Conservation (phyloP, 2,329 filamentous ascomycete genomes). For the Sphaerulina vaccinii region DNA sequence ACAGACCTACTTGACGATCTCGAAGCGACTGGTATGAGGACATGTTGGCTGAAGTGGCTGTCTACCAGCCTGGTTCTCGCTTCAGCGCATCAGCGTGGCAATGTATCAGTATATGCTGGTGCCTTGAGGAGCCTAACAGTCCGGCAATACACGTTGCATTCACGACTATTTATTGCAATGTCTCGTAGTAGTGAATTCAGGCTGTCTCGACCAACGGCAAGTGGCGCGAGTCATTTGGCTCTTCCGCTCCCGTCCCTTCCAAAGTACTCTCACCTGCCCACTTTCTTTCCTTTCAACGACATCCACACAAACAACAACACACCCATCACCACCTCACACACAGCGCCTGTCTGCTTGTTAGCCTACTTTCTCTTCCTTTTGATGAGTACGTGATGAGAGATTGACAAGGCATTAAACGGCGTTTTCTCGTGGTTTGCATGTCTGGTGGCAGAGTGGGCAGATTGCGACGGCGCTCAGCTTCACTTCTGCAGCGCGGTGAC, state of each 20-base stretch:
- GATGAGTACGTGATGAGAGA: constrained; percentile 26
- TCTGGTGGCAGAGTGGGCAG: constrained; percentile 22
- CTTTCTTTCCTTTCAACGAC: background rate
- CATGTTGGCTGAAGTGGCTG: constrained; percentile 47
- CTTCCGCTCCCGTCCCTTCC: too few species aligned
- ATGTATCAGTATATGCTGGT: too few species aligned
- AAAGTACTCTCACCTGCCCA: background rate
- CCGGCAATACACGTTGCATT: background rate
- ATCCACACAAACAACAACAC: constrained; percentile 7
- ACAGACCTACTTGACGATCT: constrained; percentile 70
- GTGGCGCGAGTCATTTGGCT: too few species aligned
- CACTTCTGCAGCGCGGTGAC: background rate
- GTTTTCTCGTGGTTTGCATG: constrained; percentile 21
- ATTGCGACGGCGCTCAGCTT: constrained; percentile 24
- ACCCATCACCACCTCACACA: constrained; percentile 6
- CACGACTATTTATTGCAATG: background rate
- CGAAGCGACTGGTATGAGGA: constrained; percentile 60
- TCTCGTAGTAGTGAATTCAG: background rate
- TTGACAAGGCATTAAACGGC: constrained; percentile 23
- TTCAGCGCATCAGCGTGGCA: constrained; percentile 32
- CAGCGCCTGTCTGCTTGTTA: constrained; percentile 14
- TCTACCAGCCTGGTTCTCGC: constrained; percentile 28
- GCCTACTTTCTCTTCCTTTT: constrained; percentile 12
- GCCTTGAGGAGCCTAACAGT: background rate
- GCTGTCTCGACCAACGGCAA: too few species aligned